Percentiles rank a stretch among this genome's conserved stretches.
Evolutionary conservation across 1,284 basidiomycete species (phyloP).

Genomic region (Fomitopsis pinicola): DNA sequence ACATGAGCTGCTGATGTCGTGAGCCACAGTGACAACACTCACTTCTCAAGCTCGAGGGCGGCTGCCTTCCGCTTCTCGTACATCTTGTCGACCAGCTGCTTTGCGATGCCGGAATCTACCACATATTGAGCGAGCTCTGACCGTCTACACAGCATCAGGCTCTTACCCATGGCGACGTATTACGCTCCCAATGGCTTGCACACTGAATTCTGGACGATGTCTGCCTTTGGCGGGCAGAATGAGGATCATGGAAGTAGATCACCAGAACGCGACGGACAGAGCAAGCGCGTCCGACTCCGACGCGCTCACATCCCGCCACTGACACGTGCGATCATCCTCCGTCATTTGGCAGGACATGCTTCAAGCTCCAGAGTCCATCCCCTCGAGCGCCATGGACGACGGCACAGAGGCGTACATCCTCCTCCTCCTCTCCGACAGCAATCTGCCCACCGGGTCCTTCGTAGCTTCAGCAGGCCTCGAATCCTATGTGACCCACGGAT

Average conservation of each 20-base stretch:
- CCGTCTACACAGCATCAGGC: background rate
- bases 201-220: background rate
- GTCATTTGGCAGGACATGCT: background rate
- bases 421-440: slow-evolving; percentile 75
- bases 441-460: slow-evolving; percentile 81
- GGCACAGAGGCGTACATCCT: slow-evolving; percentile 61
- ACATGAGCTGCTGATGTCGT: background rate
- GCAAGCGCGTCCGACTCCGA: background rate
- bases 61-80: slow-evolving; percentile 97
- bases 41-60: slow-evolving; percentile 95
- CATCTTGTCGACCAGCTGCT: slow-evolving; percentile 81
- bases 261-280: background rate
- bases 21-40: background rate
- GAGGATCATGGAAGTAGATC: background rate
- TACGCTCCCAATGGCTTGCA: too few species aligned
- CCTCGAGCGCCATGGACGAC: slow-evolving; percentile 17
- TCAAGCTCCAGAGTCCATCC: too few species aligned
- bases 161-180: background rate
- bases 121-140: background rate
- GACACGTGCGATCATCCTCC: background rate
- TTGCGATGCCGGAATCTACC: slow-evolving; percentile 60
- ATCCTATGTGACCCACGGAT: slow-evolving; percentile 85
- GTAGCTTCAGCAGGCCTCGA: slow-evolving; percentile 93
- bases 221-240: background rate
- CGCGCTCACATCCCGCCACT: background rate